Evolutionary conservation across 1,139 yeast genomes (phyloP).

Genomic region (Saccharomyces hybrid): DNA sequence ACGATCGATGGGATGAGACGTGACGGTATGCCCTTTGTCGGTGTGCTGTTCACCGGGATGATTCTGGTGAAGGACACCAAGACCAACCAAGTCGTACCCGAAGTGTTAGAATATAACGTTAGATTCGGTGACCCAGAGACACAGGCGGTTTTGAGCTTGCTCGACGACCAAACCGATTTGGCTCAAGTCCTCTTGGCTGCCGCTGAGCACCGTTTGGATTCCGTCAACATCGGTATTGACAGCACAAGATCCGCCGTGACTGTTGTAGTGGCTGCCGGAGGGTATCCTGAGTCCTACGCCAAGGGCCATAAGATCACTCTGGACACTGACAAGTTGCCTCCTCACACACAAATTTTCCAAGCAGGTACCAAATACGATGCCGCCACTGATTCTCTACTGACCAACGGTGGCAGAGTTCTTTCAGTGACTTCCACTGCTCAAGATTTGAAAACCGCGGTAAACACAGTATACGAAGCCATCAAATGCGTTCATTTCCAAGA

Average conservation of each 20-base stretch:
- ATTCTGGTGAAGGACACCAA: constrained; percentile 69
- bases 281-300: constrained; percentile 81
- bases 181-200: constrained; percentile 90
- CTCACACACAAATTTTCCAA: constrained; percentile 72
- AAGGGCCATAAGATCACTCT: constrained; percentile 83
- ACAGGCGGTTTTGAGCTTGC: constrained; percentile 85
- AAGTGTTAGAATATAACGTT: constrained; percentile 92
- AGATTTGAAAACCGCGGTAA: constrained; percentile 71
- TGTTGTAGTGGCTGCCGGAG: constrained; percentile 94
- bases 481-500: constrained; percentile 62
- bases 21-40: constrained; percentile 93
- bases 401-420: constrained; percentile 95
- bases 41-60: constrained; percentile 92
- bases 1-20: constrained; percentile 94
- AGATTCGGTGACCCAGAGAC: constrained; percentile 99
- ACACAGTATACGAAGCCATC: constrained; percentile 79
- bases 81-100: constrained; percentile 41
- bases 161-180: constrained; percentile 76
- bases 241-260: constrained; percentile 69
- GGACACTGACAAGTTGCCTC: constrained; percentile 39
- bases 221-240: constrained; percentile 60
- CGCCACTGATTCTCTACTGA: constrained; percentile 52
- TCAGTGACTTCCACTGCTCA: constrained; percentile 85
- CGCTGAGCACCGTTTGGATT: constrained; percentile 89
- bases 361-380: constrained; percentile 70